Conservation (phyloP, 225 moss, liverwort and hornwort species). For the Sphagnum contortum region DNA sequence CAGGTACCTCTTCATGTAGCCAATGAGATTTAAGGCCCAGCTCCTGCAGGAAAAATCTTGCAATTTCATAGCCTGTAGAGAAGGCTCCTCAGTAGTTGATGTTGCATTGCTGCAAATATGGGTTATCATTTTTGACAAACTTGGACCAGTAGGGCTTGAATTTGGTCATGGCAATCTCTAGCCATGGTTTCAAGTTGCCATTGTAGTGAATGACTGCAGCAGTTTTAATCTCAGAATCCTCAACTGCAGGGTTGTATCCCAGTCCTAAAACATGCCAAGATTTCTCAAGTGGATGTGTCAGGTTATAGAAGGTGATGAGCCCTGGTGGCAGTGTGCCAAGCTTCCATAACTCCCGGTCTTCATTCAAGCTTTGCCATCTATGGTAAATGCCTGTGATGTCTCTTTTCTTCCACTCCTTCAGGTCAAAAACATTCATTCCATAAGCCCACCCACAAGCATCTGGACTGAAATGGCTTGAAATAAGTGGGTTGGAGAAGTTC, state of each 20-base stretch:
- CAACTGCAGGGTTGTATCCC: conserved; percentile 46
- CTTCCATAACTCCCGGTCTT: conserved; percentile 44
- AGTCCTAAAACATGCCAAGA: conserved; percentile 47
- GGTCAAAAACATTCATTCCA: conserved; percentile 47
- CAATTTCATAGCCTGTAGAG: too few relatives aligned
- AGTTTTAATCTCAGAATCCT: conserved; percentile 30
- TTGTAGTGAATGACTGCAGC: conserved; percentile 58
- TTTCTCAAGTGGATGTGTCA: conserved; percentile 41
- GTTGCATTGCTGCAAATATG: too few relatives aligned
- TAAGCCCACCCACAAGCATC: conserved; percentile 57
- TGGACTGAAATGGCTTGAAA: conserved; percentile 36
- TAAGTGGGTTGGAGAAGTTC: conserved; percentile 45
- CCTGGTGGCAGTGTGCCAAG: conserved; percentile 48
- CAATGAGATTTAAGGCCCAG: too few relatives aligned
- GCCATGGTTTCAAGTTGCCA: conserved; percentile 61
- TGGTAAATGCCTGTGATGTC: conserved; percentile 52
- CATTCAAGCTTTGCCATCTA: conserved; percentile 46
- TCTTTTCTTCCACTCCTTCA: conserved; percentile 48
- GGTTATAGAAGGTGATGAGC: conserved; percentile 45
- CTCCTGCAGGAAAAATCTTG: too few relatives aligned
- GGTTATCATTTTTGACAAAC: conserved; percentile 33
- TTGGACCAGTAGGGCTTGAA: conserved; percentile 53
- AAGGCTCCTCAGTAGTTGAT: too few relatives aligned
- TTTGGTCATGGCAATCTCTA: conserved; percentile 46
- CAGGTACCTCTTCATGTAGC: too few relatives aligned